Base-by-base conservation (phyloP, 768 basidiomycete species). In the Chalciporus sphaerocephalus region DNA sequence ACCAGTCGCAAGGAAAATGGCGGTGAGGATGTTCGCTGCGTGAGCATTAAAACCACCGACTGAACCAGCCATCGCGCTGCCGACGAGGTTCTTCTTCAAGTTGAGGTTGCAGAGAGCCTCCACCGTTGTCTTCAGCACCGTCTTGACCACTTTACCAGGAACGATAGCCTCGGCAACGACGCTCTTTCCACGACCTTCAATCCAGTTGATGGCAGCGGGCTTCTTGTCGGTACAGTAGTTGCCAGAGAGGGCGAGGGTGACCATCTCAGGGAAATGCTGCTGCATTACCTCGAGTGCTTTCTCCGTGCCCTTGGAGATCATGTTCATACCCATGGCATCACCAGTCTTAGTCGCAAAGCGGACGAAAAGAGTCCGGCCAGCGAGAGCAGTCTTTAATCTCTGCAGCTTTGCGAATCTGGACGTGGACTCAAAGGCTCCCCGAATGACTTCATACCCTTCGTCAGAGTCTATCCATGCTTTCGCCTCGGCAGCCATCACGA, bases 191-290 rank as follows among this genome's bases (percentile, higher is more conserved):
- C 96, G 76, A 2, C 96, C 96, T 69, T 98, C 95, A 52, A 98
- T 98, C 96, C 96, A 99, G 70, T 98, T 99, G 69, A 99, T 96
- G 36, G 96, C 96, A 9, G 96, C 91, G 0, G 96, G 90, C 72
- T 99, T 99, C 85, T 99, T 99, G 72, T 99, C 96, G 53, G 92
- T 99, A 73, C 96, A 98, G 66, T 98, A 99, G 66, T 99, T 99
- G 36, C 95, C 96, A 5, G 87, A 91, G 13, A 99, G 78, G 8
- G 95, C 89, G 25, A 96, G 77, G 33, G 92, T 82, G 44, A 81
- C 67, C 94, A 97, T 97, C 49, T 85, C 83, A 4, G 95, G 95
- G 74, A 92, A 99, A 57, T 83, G 67, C 40, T 74, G 73, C 55
- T 78, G 74, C 78, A 92, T 75, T 17, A 74, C 78, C 58, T 87